Percentiles rank a stretch among this genome's conserved stretches.
These are phyloP conservation scores for Ziziphus jujuba DNA, from an alignment of 306 rosid genomes.

Conservation along the genomic window DNA sequence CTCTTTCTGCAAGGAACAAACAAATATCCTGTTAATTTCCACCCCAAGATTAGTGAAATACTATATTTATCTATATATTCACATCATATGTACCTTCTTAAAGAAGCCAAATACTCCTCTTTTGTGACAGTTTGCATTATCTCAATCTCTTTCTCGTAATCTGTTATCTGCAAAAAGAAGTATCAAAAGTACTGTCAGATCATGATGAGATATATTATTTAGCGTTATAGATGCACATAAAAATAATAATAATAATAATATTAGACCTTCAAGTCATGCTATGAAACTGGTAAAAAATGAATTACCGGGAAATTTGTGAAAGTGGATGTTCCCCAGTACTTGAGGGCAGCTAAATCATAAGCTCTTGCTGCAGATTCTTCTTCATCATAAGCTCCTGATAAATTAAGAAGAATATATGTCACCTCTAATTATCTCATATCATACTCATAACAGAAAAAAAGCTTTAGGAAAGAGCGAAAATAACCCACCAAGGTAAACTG, in stretches of 20 bases:
- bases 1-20: conserved; percentile 54
- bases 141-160: conserved; percentile 74
- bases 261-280: too few relatives aligned
- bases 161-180: conserved; percentile 45
- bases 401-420: not conserved
- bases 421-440: not conserved
- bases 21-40: not conserved
- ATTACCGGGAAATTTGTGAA: conserved; percentile 83
- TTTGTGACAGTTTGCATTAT: conserved; percentile 71
- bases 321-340: conserved; percentile 85
- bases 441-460: not conserved
- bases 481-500: conserved; percentile 57
- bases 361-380: conserved; percentile 96
- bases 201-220: too few relatives aligned
- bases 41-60: too few relatives aligned
- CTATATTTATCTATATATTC: too few relatives aligned
- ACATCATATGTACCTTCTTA: conserved; percentile 59
- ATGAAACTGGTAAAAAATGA: not conserved
- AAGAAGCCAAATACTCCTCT: conserved; percentile 87
- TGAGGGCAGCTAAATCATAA: conserved; percentile 88
- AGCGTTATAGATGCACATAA: not conserved
- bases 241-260: too few relatives aligned
- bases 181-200: not conserved
- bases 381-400: conserved; percentile 85
- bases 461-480: not conserved